phyloP scores from a whole-genome alignment of 2,329 filamentous ascomycete species.

The Epichloe glyceriae region DNA sequence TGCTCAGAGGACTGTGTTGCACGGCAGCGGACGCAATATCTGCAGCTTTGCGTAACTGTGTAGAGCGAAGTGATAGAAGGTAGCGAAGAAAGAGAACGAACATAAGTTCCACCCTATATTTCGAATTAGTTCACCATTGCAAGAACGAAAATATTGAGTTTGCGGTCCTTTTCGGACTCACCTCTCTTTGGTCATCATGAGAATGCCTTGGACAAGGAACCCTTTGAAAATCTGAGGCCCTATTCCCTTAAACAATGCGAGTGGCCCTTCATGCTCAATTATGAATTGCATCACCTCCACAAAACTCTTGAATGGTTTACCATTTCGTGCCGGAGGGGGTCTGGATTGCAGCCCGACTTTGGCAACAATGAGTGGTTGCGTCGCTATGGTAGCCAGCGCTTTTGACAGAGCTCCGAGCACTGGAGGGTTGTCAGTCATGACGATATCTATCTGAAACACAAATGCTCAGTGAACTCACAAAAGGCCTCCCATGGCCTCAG shows the following conservation, averaged over 20 bases:
- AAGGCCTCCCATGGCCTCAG: constrained; percentile 83
- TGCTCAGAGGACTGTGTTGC: constrained; percentile 29
- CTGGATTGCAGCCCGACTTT: constrained; percentile 95
- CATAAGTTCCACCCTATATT: constrained; percentile 63
- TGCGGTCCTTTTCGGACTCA: constrained; percentile 24
- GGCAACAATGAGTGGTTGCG: constrained; percentile 91
- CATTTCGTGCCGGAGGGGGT: constrained; percentile 69
- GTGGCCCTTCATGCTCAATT: constrained; percentile 67
- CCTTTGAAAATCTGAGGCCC: constrained; percentile 89
- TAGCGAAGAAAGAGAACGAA: constrained; percentile 83
- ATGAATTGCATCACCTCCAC: constrained; percentile 93
- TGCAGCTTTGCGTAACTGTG: constrained; percentile 56
- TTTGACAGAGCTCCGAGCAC: constrained; percentile 91
- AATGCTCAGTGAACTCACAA: constrained; percentile 43
- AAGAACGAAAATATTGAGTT: not conserved
- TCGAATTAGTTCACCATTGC: constrained; percentile 9
- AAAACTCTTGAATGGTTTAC: constrained; percentile 89
- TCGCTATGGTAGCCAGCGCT: constrained; percentile 76
- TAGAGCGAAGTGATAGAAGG: constrained; percentile 54
- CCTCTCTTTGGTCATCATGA: constrained; percentile 99
- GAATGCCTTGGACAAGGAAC: constrained; percentile 79
- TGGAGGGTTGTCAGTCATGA: constrained; percentile 20
- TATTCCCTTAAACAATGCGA: constrained; percentile 93
- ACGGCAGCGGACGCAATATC: constrained; percentile 41
- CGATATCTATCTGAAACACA: not conserved